Percentiles rank a stretch among this genome's conserved stretches.
Conservation (phyloP, 2,329 filamentous ascomycete species). For the Cytospora mali region DNA sequence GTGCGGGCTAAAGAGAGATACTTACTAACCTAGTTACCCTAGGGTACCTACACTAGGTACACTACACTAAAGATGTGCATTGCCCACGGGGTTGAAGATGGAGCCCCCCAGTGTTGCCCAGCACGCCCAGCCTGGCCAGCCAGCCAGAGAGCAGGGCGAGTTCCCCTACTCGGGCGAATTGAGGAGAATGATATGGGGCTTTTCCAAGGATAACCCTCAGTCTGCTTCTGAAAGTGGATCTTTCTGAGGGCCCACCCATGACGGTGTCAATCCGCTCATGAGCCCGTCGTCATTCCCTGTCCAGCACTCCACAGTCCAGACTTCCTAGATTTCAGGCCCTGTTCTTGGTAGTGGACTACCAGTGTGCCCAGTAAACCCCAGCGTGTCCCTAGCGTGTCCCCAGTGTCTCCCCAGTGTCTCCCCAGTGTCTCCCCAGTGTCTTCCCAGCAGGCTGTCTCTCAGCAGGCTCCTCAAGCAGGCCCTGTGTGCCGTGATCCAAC, state of each 20-base stretch:
- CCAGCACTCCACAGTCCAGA: background rate
- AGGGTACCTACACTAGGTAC: too few species aligned
- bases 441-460: too few species aligned
- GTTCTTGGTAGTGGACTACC: background rate
- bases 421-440: too few species aligned
- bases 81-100: background rate
- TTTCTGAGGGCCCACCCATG: background rate
- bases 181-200: background rate
- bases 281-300: background rate
- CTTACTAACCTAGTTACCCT: too few species aligned
- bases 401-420: too few species aligned
- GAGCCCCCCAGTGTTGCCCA: too few species aligned
- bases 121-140: background rate
- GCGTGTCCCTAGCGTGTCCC: background rate
- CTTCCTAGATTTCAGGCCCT: background rate
- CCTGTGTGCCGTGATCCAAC: background rate
- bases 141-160: too few species aligned
- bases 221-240: background rate
- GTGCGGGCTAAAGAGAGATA: background rate
- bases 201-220: too few species aligned
- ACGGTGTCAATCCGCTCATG: background rate
- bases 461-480: too few species aligned
- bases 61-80: background rate
- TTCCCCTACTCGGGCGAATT: background rate
- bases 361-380: too few species aligned